Conservation (phyloP, 2,329 filamentous ascomycete species). For the Westerdykella aurantiaca region DNA sequence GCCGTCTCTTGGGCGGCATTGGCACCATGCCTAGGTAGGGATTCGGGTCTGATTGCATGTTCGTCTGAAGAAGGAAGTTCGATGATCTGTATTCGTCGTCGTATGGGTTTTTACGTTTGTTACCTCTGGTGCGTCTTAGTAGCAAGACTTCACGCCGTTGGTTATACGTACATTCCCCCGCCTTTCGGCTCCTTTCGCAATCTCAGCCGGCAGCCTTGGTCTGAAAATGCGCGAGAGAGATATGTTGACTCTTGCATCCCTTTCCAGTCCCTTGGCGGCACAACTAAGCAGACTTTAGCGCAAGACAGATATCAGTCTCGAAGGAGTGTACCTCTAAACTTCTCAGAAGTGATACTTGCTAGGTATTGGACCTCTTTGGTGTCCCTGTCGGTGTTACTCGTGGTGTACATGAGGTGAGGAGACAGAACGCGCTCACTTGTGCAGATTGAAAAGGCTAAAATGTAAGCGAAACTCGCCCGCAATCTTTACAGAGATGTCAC, state of each 20-base stretch:
- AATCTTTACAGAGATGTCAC: conserved; percentile 72
- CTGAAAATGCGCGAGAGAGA: conserved; percentile 74
- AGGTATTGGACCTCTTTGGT: conserved; percentile 45
- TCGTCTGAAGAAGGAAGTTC: neutral
- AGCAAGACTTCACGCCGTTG: neutral
- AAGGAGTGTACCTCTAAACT: conserved; percentile 55
- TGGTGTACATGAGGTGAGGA: neutral
- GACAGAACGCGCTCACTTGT: conserved; percentile 24
- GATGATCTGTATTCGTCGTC: neutral
- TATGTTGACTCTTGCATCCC: conserved; percentile 78
- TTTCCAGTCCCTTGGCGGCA: conserved; percentile 62
- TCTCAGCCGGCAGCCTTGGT: conserved; percentile 77
- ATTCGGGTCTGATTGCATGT: neutral
- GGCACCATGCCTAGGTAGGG: neutral
- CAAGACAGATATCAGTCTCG: neutral
- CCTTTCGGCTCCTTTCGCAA: conserved; percentile 73
- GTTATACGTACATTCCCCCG: conserved; percentile 12
- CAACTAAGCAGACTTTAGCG: conserved; percentile 25
- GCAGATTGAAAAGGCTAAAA: conserved; percentile 73
- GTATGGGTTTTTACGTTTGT: conserved; percentile 19
- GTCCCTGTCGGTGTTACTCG: conserved; percentile 18
- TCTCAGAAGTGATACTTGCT: conserved; percentile 52
- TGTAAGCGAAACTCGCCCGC: conserved; percentile 67
- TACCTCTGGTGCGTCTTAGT: conserved; percentile 9
- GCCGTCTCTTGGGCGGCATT: neutral